Conservation (phyloP, 2,329 filamentous ascomycete genomes). For the Calonectria naviculata region DNA sequence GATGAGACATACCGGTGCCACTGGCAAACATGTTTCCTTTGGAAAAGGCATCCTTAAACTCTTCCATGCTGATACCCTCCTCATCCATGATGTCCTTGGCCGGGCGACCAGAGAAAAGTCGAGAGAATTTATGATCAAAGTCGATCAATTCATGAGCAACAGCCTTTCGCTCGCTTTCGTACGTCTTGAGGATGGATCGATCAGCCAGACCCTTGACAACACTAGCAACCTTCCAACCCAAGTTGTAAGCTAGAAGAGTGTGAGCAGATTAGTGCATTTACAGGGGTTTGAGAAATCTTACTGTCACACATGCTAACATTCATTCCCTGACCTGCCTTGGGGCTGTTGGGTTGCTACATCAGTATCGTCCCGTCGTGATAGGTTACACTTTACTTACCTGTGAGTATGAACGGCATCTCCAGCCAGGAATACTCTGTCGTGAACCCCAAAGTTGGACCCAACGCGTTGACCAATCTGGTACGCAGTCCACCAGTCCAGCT, state of each 20-base stretch:
- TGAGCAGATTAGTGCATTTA: background rate
- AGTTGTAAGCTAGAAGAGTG: conserved; percentile 49
- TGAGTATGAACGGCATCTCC: conserved; percentile 73
- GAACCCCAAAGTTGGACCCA: conserved; percentile 28
- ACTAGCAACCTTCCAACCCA: conserved; percentile 66
- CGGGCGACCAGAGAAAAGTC: conserved; percentile 61
- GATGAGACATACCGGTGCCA: conserved; percentile 17
- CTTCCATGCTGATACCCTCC: conserved; percentile 69
- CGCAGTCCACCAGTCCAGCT: conserved; percentile 40
- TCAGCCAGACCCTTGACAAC: conserved; percentile 57
- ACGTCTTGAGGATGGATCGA: conserved; percentile 58
- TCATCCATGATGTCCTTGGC: conserved; percentile 71
- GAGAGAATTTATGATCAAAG: conserved; percentile 69
- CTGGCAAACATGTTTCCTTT: conserved; percentile 60
- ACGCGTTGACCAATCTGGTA: conserved; percentile 73
- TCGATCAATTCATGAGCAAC: conserved; percentile 75
- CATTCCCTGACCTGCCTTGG: conserved; percentile 78
- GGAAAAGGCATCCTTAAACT: conserved; percentile 71
- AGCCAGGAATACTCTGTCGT: conserved; percentile 70
- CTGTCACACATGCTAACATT: conserved; percentile 77
- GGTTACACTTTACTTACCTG: conserved; percentile 7
- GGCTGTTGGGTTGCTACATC: conserved; percentile 47
- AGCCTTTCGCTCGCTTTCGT: conserved; percentile 63
- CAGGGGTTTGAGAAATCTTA: background rate
- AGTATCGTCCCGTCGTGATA: background rate